These are phyloP conservation scores for Luzula sylvatica DNA, from an alignment of 176 grass and related monocot genomes.

Conservation along the genomic window DNA sequence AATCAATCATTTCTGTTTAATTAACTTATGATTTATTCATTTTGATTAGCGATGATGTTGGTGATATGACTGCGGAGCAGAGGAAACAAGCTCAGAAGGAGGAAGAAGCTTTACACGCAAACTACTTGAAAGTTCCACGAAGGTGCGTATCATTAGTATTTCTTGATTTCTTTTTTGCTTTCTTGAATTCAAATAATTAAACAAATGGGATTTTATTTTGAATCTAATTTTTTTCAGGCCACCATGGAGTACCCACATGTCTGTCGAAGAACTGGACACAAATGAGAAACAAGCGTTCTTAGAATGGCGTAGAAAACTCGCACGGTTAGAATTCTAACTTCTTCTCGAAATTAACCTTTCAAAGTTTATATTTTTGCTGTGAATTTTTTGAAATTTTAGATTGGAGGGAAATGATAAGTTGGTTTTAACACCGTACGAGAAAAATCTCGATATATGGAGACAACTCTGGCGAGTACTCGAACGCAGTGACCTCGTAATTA, in stretches of 20 bases:
- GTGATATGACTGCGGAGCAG: constrained; percentile 34
- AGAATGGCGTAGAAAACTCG: constrained; percentile 77
- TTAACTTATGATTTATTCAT: not conserved
- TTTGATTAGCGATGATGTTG: constrained; percentile 39
- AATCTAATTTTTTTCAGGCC: constrained; percentile 34
- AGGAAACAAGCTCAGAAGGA: constrained; percentile 45
- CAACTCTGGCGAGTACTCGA: constrained; percentile 97
- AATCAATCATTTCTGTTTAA: not conserved
- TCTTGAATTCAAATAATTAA: too few species aligned
- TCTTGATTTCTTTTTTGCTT: not conserved
- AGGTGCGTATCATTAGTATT: constrained; percentile 29
- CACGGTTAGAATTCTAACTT: constrained; percentile 28
- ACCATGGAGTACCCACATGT: constrained; percentile 59
- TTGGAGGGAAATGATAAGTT: constrained; percentile 88
- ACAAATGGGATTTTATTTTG: not conserved
- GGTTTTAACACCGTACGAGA: constrained; percentile 84
- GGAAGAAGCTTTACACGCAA: constrained; percentile 65
- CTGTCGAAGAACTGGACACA: constrained; percentile 56
- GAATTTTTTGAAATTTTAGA: constrained; percentile 28
- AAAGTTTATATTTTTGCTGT: too few species aligned
- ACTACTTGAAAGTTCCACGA: constrained; percentile 58
- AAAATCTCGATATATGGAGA: constrained; percentile 97
- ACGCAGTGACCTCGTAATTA: constrained; percentile 66
- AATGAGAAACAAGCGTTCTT: constrained; percentile 67
- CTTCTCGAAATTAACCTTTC: not conserved